phyloP scores from a whole-genome alignment of 768 basidiomycete species.

The Suillus alpinus region DNA sequence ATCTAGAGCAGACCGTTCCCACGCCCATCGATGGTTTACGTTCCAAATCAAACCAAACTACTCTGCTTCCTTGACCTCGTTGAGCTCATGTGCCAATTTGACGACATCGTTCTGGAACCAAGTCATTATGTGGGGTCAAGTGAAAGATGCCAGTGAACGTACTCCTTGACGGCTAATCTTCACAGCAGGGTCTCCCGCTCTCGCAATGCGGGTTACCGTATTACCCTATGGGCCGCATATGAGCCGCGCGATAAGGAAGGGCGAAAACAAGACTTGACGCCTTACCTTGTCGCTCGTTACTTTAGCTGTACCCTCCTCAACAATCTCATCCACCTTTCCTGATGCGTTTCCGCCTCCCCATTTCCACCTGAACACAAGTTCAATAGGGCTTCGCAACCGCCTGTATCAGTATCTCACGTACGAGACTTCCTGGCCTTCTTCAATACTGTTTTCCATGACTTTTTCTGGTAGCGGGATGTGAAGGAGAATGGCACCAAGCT shows the following conservation, averaged over 20 bases:
- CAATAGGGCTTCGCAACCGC: neutral
- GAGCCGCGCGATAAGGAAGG: neutral
- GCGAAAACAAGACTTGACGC: neutral
- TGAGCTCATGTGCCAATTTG: constrained; percentile 50
- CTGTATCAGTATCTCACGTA: constrained; percentile 14
- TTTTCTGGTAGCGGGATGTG: neutral
- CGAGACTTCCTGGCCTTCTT: constrained; percentile 35
- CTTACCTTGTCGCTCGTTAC: constrained; percentile 45
- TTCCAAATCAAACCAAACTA: neutral
- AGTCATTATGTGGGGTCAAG: neutral
- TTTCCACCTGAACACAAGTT: constrained; percentile 27
- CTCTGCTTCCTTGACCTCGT: constrained; percentile 35
- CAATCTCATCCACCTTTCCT: constrained; percentile 39
- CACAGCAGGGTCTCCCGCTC: constrained; percentile 47
- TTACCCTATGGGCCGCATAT: constrained; percentile 33
- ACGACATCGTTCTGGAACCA: constrained; percentile 47
- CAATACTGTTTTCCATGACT: constrained; percentile 13
- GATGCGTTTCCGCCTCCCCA: constrained; percentile 32
- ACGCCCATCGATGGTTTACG: constrained; percentile 16
- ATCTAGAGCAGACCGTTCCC: constrained; percentile 25
- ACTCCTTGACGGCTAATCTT: constrained; percentile 45
- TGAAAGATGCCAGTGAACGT: constrained; percentile 16
- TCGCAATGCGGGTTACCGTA: constrained; percentile 40
- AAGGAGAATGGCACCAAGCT: too few species aligned
- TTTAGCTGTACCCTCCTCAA: constrained; percentile 40